phyloP scores from a whole-genome alignment of 441 rosid genomes.

The Isatis lusitanica region DNA sequence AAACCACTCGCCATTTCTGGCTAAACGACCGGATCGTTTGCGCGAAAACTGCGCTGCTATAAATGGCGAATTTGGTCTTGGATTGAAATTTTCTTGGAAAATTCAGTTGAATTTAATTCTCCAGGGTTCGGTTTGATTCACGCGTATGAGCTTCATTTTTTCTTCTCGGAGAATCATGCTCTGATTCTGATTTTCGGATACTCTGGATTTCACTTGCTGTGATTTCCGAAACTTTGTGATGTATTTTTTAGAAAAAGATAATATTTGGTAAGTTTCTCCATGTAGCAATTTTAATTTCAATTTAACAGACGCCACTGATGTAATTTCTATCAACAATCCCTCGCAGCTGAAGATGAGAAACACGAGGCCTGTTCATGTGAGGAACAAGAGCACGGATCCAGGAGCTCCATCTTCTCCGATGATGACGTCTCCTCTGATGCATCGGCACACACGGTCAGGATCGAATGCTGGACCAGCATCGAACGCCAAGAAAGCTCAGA shows the following conservation, averaged over 20 bases:
- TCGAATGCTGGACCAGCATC: constrained; percentile 44
- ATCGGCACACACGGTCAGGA: constrained; percentile 64
- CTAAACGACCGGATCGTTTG: constrained; percentile 49
- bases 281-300: neutral
- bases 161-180: neutral
- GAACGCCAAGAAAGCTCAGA: constrained; percentile 63
- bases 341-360: constrained; percentile 50
- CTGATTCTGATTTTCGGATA: neutral
- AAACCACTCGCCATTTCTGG: constrained; percentile 39
- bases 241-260: neutral
- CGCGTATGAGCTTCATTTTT: neutral
- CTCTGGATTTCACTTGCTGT: constrained; percentile 7
- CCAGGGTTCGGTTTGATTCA: constrained; percentile 2
- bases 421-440: constrained; percentile 43
- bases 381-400: constrained; percentile 51
- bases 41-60: constrained; percentile 24
- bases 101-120: constrained; percentile 5
- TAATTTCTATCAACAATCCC: neutral
- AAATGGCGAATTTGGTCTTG: constrained; percentile 18
- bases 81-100: neutral
- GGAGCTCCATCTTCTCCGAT: constrained; percentile 50
- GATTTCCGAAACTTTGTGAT: constrained; percentile 4
- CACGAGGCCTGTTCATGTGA: constrained; percentile 40
- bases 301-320: neutral
- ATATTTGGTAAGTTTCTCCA: constrained; percentile 5